These are phyloP conservation scores for Saturnispora gosingensis DNA, from an alignment of 805 yeast genomes.

Conservation along the genomic window DNA sequence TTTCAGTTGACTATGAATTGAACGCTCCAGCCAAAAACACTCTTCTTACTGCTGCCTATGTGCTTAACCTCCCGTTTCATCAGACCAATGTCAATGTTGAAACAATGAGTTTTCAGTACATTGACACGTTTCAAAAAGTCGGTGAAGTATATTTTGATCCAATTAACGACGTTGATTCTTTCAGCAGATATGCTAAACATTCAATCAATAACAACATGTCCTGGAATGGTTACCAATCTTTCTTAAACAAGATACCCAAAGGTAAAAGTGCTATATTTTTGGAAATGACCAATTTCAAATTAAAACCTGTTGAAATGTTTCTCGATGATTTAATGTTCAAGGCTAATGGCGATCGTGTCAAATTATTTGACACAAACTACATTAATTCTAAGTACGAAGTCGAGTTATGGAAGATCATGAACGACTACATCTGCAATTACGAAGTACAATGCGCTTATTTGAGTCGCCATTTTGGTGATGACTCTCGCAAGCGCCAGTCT, in stretches of 20 bases:
- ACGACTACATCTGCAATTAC: constrained; percentile 25
- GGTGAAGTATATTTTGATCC: constrained; percentile 50
- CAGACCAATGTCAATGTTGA: constrained; percentile 38
- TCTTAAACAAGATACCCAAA: constrained; percentile 18
- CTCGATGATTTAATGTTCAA: constrained; percentile 21
- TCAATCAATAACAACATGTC: constrained; percentile 14
- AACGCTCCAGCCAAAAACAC: constrained; percentile 46
- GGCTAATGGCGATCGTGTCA: constrained; percentile 26
- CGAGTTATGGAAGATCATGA: constrained; percentile 25
- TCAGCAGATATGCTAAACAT: constrained; percentile 18
- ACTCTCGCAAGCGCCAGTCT: constrained; percentile 11
- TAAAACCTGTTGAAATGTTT: constrained; percentile 26
- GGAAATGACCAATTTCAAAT: constrained; percentile 26
- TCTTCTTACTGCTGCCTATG: constrained; percentile 41
- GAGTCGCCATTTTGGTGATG: constrained; percentile 19
- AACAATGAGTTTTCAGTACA: constrained; percentile 39
- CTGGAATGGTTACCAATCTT: constrained; percentile 14
- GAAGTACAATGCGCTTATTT: constrained; percentile 22
- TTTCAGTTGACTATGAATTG: constrained; percentile 25
- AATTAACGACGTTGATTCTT: constrained; percentile 29
- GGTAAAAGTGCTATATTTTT: constrained; percentile 23
- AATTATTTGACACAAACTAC: constrained; percentile 19
- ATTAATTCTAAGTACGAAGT: constrained; percentile 18
- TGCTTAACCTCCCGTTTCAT: constrained; percentile 32
- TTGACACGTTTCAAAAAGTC: constrained; percentile 33